These are phyloP conservation scores for Gremmenia infestans DNA, from an alignment of 2,329 filamentous ascomycete genomes.

Conservation along the genomic window DNA sequence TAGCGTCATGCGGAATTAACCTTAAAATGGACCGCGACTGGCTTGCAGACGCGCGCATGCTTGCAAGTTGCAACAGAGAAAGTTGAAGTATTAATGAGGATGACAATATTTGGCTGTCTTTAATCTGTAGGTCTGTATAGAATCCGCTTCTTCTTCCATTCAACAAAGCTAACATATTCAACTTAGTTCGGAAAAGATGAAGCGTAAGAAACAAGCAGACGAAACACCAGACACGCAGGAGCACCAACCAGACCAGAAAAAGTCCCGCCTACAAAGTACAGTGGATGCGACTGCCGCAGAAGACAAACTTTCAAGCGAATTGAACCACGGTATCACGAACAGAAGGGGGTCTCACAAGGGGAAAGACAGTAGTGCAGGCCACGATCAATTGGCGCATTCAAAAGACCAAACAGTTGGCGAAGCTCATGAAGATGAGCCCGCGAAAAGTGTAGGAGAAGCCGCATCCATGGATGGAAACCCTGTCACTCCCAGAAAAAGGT, in stretches of 20 bases:
- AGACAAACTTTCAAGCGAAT: background rate
- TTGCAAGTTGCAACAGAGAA: no score
- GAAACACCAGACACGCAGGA: slow-evolving; percentile 7
- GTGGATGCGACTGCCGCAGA: background rate
- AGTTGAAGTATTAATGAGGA: background rate
- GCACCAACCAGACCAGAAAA: slow-evolving; percentile 11
- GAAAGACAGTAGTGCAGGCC: background rate
- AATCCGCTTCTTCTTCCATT: background rate
- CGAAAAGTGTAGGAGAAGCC: background rate
- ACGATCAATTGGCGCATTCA: background rate
- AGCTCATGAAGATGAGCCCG: background rate
- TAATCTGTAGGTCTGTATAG: background rate
- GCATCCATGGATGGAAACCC: background rate
- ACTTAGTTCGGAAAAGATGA: slow-evolving; percentile 9
- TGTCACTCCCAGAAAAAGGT: slow-evolving; percentile 5
- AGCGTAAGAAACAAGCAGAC: slow-evolving; percentile 16
- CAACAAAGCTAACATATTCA: background rate
- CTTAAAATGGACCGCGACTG: slow-evolving; percentile 8
- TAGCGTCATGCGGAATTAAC: slow-evolving; percentile 16
- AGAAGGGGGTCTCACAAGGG: background rate
- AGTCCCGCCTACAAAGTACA: slow-evolving; percentile 8
- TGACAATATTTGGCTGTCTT: background rate
- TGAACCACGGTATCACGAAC: background rate
- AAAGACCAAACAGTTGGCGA: background rate
- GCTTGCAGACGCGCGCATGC: background rate